Conservation (phyloP, 2,329 filamentous ascomycete species). For the Venturia carpophila region DNA sequence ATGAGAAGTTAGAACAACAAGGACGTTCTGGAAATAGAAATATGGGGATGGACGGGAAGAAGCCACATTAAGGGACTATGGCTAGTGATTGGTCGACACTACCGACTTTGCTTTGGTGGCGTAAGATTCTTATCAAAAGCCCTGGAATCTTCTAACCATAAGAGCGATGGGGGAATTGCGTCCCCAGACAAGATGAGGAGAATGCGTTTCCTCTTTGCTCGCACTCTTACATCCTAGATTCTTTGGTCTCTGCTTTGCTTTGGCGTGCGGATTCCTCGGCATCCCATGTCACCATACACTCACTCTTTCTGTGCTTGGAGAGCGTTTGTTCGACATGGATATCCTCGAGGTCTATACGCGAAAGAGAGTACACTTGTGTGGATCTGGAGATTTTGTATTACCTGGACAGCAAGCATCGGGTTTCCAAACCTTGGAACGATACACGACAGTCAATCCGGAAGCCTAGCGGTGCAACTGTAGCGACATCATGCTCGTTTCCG, state of each 20-base stretch:
- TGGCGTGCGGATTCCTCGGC: too few relatives aligned
- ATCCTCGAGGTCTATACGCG: too few relatives aligned
- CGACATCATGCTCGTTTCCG: not conserved
- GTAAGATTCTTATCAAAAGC: not conserved
- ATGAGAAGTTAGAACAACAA: not conserved
- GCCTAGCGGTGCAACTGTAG: not conserved
- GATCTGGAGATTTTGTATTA: too few relatives aligned
- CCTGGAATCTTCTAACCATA: not conserved
- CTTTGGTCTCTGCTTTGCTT: too few relatives aligned
- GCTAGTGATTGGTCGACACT: not conserved
- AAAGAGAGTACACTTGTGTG: too few relatives aligned
- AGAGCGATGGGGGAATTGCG: not conserved
- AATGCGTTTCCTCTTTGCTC: not conserved
- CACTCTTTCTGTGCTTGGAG: too few relatives aligned
- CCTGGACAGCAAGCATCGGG: too few relatives aligned
- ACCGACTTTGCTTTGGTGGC: not conserved
- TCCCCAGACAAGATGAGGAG: not conserved
- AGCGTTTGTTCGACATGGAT: too few relatives aligned
- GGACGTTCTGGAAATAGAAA: conserved; percentile 7
- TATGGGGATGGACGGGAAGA: not conserved
- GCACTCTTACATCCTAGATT: too few relatives aligned
- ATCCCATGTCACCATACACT: too few relatives aligned
- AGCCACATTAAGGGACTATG: conserved; percentile 1
- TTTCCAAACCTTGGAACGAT: too few relatives aligned
- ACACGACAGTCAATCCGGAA: not conserved